A percentile compares a stretch with the other conserved stretches of the same genome.
phyloP scores from a whole-genome alignment of 2,329 filamentous ascomycete species.

The Colletotrichum tabaci region DNA sequence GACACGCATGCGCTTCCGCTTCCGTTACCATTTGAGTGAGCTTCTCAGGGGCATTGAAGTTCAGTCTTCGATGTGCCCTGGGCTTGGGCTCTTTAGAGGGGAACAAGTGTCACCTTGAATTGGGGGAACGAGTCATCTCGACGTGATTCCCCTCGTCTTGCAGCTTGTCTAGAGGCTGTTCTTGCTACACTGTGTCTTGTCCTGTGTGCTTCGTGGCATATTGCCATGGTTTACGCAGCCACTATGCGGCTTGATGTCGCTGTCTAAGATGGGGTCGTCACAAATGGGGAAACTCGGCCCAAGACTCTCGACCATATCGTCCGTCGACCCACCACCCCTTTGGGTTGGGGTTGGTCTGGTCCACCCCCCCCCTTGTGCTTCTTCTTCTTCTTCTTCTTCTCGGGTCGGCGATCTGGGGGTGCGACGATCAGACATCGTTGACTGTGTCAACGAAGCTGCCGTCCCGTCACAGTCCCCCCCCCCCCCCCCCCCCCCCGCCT shows the following conservation, averaged over 20 bases:
- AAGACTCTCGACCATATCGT: slow-evolving; percentile 14
- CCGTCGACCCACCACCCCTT: slow-evolving; percentile 24
- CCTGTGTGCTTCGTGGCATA: slow-evolving; percentile 5
- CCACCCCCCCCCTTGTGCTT: slow-evolving; percentile 9
- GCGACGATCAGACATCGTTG: slow-evolving; percentile 36
- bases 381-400: not conserved
- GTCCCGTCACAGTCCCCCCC: slow-evolving; percentile 1
- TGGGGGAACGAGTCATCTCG: not conserved
- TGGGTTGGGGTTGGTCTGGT: slow-evolving; percentile 1
- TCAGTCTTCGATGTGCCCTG: slow-evolving; percentile 19
- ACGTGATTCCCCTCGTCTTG: not conserved
- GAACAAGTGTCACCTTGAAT: no score
- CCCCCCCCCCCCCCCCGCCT: not conserved
- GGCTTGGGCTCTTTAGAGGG: not conserved
- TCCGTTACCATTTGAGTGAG: slow-evolving; percentile 24
- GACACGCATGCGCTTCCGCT: slow-evolving; percentile 39
- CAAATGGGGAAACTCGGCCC: slow-evolving; percentile 13
- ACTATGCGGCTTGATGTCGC: slow-evolving; percentile 7
- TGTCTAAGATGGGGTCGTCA: not conserved
- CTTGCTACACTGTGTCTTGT: not conserved
- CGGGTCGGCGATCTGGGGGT: slow-evolving; percentile 30
- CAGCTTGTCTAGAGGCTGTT: not conserved
- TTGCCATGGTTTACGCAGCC: not conserved
- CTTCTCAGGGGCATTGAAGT: slow-evolving; percentile 18
- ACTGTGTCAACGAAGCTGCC: slow-evolving; percentile 30